A percentile compares a stretch with the other conserved stretches of the same genome.
Conservation (phyloP, 2,329 filamentous ascomycete genomes). For the Aureobasidium subglaciale region DNA sequence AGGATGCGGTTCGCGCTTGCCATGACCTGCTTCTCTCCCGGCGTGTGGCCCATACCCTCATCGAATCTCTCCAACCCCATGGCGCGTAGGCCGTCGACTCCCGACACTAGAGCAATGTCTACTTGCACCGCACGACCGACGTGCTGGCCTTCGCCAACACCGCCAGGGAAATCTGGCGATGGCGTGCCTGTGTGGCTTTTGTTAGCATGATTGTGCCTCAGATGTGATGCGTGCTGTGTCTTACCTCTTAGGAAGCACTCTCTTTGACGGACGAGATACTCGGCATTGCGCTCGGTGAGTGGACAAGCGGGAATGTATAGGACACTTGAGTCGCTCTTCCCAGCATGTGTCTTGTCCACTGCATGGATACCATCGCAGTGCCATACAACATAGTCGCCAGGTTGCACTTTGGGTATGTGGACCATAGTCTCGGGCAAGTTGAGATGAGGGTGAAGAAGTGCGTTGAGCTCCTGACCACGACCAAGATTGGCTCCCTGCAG, state of each 20-base stretch:
- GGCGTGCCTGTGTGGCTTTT: constrained; percentile 23
- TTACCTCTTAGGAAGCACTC: constrained; percentile 55
- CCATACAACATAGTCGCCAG: constrained; percentile 70
- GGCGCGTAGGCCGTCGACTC: constrained; percentile 20
- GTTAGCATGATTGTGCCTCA: not conserved
- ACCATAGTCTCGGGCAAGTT: constrained; percentile 62
- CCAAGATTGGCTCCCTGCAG: constrained; percentile 66
- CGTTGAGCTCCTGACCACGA: constrained; percentile 60
- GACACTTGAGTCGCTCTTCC: constrained; percentile 30
- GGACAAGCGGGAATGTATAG: constrained; percentile 75
- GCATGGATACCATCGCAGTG: constrained; percentile 66
- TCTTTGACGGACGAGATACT: constrained; percentile 61
- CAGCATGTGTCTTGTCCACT: constrained; percentile 64
- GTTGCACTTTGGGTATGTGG: constrained; percentile 59
- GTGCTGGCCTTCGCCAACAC: constrained; percentile 51
- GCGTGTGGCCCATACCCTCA: not conserved
- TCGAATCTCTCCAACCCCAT: constrained; percentile 15
- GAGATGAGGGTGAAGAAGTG: constrained; percentile 61
- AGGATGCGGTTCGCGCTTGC: constrained; percentile 9
- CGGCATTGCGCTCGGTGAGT: constrained; percentile 62
- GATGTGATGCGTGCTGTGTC: not conserved
- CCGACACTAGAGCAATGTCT: constrained; percentile 32
- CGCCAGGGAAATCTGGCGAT: constrained; percentile 42
- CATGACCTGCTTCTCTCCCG: constrained; percentile 15
- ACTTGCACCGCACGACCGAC: constrained; percentile 29